These are phyloP conservation scores for Evernia prunastri DNA, from an alignment of 495 filamentous ascomycete genomes.

Conservation along the genomic window DNA sequence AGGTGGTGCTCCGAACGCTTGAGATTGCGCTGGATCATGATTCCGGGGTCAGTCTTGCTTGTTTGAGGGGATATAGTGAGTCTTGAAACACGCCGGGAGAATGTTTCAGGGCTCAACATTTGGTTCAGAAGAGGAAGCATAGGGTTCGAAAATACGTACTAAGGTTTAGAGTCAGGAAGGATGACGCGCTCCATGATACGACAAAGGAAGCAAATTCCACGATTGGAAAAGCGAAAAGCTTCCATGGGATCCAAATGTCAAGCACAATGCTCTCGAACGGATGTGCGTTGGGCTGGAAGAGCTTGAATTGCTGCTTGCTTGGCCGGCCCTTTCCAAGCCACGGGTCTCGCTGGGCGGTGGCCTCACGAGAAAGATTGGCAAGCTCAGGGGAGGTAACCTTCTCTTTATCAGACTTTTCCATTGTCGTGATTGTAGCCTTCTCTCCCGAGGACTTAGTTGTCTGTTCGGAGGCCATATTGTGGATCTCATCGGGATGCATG, in stretches of 20 bases:
- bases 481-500: constrained; percentile 27
- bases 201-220: constrained; percentile 55
- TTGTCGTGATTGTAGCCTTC: constrained; percentile 3
- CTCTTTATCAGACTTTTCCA: constrained; percentile 13
- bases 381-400: not conserved
- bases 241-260: constrained; percentile 46
- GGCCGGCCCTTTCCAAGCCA: constrained; percentile 47
- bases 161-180: constrained; percentile 56
- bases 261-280: constrained; percentile 39
- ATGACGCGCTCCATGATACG: constrained; percentile 54
- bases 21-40: too few relatives aligned
- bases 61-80: too few relatives aligned
- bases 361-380: constrained; percentile 15
- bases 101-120: too few relatives aligned
- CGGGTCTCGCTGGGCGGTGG: constrained; percentile 26
- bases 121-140: too few relatives aligned
- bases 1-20: constrained; percentile 54
- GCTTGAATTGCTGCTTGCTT: constrained; percentile 47
- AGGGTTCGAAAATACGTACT: too few relatives aligned
- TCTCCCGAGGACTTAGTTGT: constrained; percentile 10
- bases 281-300: constrained; percentile 41
- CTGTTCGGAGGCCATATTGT: not conserved
- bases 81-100: too few relatives aligned
- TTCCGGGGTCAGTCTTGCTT: too few relatives aligned
- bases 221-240: constrained; percentile 56